Evolutionary conservation across 2,329 filamentous ascomycete genomes (phyloP).

Genomic region (Aspergillus pseudoterreus): DNA sequence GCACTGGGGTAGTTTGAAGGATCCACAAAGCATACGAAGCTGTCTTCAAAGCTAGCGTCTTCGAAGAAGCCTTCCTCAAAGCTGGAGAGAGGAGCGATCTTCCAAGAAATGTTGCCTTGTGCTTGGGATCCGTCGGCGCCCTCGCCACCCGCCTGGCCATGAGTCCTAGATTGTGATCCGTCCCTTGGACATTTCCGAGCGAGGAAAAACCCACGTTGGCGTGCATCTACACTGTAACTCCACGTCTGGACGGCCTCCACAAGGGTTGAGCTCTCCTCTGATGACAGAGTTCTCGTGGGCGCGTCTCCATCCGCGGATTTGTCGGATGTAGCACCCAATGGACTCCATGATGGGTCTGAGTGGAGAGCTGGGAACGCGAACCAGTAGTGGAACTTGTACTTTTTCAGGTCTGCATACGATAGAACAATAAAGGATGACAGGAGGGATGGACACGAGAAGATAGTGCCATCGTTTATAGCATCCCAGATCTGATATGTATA

Average conservation of each 20-base stretch:
- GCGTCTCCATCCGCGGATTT: conserved; percentile 1
- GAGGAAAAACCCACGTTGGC: conserved; percentile 95
- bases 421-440: conserved; percentile 85
- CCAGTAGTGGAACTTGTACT: conserved; percentile 97
- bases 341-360: conserved; percentile 79
- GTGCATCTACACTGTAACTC: conserved; percentile 74
- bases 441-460: conserved; percentile 90
- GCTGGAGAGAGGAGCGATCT: conserved; percentile 67
- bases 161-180: background rate
- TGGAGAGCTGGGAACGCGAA: conserved; percentile 94
- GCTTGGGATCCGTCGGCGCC: background rate
- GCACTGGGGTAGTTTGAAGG: conserved; percentile 85
- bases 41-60: conserved; percentile 65
- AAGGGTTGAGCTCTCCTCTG: conserved; percentile 70
- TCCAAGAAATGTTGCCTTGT: conserved; percentile 53
- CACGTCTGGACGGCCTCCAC: conserved; percentile 84
- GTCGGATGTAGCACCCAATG: conserved; percentile 30
- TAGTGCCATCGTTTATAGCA: conserved; percentile 91
- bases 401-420: conserved; percentile 93
- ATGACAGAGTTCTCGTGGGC: conserved; percentile 47
- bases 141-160: background rate
- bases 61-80: conserved; percentile 90
- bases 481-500: conserved; percentile 80
- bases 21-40: conserved; percentile 83
- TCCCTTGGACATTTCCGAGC: conserved; percentile 64